A percentile compares a stretch with the other conserved stretches of the same genome.
phyloP scores from a whole-genome alignment of 2,329 filamentous ascomycete species.

The Xylaria sp. region DNA sequence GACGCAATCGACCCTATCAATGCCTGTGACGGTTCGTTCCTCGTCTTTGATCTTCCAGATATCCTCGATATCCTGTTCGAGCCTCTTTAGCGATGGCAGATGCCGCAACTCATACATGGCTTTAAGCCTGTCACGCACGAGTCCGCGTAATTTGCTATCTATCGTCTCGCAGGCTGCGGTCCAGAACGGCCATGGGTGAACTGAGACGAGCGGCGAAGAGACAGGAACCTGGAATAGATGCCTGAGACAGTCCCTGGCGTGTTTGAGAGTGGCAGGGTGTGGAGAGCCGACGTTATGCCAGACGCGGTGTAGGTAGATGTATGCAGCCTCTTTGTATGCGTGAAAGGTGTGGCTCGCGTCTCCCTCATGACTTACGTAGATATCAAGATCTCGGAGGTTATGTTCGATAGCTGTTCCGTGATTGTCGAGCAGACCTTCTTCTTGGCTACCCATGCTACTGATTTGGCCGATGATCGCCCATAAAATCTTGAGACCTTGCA shows the following conservation, averaged over 20 bases:
- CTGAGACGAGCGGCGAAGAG: conserved; percentile 38
- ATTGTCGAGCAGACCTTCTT: conserved; percentile 3
- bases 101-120: conserved; percentile 40
- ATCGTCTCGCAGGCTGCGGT: conserved; percentile 43
- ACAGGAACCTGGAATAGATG: conserved; percentile 37
- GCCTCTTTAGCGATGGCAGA: conserved; percentile 38
- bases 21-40: conserved; percentile 35
- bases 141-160: conserved; percentile 29
- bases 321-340: conserved; percentile 41
- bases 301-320: conserved; percentile 41
- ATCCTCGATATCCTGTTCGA: conserved; percentile 40
- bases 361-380: not conserved
- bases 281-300: conserved; percentile 36
- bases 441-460: conserved; percentile 20
- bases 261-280: conserved; percentile 28
- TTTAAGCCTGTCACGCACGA: conserved; percentile 34
- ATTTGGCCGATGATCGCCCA: conserved; percentile 22
- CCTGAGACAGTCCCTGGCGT: conserved; percentile 36
- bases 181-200: conserved; percentile 43
- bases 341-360: conserved; percentile 38
- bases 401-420: conserved; percentile 14
- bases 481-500: conserved; percentile 10
- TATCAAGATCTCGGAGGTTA: conserved; percentile 7
- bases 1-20: conserved; percentile 42
- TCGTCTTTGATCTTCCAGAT: conserved; percentile 41